These are phyloP conservation scores for Coemansia sp. DNA, from an alignment of 192 early-diverging fungal species.

Conservation along the genomic window DNA sequence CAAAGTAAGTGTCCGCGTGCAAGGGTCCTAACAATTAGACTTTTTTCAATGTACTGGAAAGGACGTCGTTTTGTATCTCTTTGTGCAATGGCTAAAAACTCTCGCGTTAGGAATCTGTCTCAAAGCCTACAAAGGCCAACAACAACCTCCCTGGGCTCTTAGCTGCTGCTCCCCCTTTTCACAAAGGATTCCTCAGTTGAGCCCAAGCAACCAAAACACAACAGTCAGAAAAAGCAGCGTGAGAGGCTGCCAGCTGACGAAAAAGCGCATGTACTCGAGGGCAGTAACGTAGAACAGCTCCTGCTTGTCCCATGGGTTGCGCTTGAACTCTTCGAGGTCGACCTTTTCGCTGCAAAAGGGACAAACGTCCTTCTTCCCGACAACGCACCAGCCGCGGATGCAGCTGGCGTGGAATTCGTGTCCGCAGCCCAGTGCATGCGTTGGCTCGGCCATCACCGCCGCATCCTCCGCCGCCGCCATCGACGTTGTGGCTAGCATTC, in stretches of 20 bases:
- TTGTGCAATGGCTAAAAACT: constrained; percentile 9
- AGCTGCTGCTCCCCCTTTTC: no score
- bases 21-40: not conserved
- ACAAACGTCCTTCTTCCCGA: constrained; percentile 55
- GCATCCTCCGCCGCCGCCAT: not conserved
- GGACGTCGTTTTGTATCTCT: no score
- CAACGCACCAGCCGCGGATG: constrained; percentile 56
- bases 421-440: constrained; percentile 36
- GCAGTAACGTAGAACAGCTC: constrained; percentile 52
- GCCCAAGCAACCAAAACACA: constrained; percentile 44
- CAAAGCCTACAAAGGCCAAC: no score
- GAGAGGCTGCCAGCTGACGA: constrained; percentile 55
- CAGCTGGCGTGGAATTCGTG: constrained; percentile 56
- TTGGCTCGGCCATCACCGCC: constrained; percentile 27
- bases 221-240: constrained; percentile 31
- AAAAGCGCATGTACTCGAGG: constrained; percentile 55
- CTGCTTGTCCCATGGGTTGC: constrained; percentile 55
- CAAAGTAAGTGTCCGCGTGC: not conserved
- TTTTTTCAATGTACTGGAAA: no score
- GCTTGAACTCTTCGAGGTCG: constrained; percentile 42
- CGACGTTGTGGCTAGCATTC: not conserved
- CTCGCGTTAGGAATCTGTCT: no score
- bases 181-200: constrained; percentile 20
- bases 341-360: constrained; percentile 57
- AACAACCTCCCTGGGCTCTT: no score